Base-by-base conservation (phyloP, 2,329 filamentous ascomycete species). In the Chaetomium sp. region DNA sequence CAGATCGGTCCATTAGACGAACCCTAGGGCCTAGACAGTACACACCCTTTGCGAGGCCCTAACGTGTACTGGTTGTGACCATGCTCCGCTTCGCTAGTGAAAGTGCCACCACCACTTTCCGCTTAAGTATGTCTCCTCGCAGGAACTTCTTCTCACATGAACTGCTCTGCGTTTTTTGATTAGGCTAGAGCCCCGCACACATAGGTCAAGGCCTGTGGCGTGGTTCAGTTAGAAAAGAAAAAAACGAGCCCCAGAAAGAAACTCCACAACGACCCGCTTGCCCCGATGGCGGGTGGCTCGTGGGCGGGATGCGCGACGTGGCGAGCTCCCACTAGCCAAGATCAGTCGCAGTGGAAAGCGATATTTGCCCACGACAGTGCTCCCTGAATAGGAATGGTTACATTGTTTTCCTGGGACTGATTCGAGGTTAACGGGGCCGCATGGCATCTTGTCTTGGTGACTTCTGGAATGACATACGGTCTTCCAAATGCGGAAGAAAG, bases 101-200 rank as follows among this genome's bases (percentile, higher is more conserved):
- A 27, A 14, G 49, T 50, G n/a, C 36, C 51, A 51, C 37, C 38
- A 35, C 41, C 32, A 44, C 45, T 33, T n/a, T 53, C 35, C 49
- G 44, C 45, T 58, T 38, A 50, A 37, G 48, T 52, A 44, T 43
- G 53, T 48, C 55, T 8, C 51, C 57, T 54, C 56, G 62, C 63
- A 65, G 61, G 55, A 61, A 46, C 40, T 38, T 49, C 7, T 38
- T 61, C 62, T 65, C 59, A 63, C 62, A 65, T 65, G 62, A 64
- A 62, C 54, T 60, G 40, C 46, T 48, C 56, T 55, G 56, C 54
- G 8, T 14, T n/a, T 41, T 53, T 56, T 52, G 45, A 41, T 40
- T 33, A 49, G 19, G 43, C 40, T 34, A 12, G 6, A 34, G 33
- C 44, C 54, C 58, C 58, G 50, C 59, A 33, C 55, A 43, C 48